Percentiles rank a stretch among this genome's conserved stretches.
phyloP scores from a whole-genome alignment of 129 eudicot species.

The Tagetes patula region DNA sequence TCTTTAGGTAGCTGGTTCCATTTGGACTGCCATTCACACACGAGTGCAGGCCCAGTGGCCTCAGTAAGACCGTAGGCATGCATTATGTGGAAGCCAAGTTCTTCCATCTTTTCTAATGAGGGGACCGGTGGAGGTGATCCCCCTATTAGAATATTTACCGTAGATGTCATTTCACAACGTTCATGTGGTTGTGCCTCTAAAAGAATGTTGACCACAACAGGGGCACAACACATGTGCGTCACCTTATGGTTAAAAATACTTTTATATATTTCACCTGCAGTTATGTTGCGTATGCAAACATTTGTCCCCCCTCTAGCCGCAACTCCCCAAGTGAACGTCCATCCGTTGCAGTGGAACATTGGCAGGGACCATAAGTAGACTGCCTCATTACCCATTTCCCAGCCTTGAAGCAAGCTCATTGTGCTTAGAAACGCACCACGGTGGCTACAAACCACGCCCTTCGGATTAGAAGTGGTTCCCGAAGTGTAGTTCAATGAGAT shows the following conservation, averaged over 20 bases:
- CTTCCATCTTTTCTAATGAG: conserved; percentile 39
- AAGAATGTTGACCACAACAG: conserved; percentile 45
- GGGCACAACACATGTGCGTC: conserved; percentile 70
- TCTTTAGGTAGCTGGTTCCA: conserved; percentile 34
- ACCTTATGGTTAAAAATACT: conserved; percentile 43
- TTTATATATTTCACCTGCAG: conserved; percentile 39
- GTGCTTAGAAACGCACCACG: conserved; percentile 57
- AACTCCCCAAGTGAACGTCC: conserved; percentile 64
- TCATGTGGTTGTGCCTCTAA: conserved; percentile 40
- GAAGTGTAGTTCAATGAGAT: conserved; percentile 58
- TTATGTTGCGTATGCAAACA: conserved; percentile 51
- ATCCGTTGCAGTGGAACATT: conserved; percentile 75
- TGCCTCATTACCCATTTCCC: conserved; percentile 46
- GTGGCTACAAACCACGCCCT: conserved; percentile 66
- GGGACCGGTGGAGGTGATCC: conserved; percentile 53
- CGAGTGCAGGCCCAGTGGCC: conserved; percentile 51
- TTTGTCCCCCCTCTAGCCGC: conserved; percentile 69
- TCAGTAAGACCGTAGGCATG: conserved; percentile 64
- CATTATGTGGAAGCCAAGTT: conserved; percentile 43
- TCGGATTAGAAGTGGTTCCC: conserved; percentile 62
- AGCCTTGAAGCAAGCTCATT: conserved; percentile 42
- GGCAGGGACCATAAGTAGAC: conserved; percentile 67
- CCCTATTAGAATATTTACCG: conserved; percentile 43
- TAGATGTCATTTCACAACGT: conserved; percentile 21
- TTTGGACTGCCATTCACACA: conserved; percentile 48